Evolutionary conservation across 345 rosid genomes (phyloP).

Genomic region (Salix brachista): DNA sequence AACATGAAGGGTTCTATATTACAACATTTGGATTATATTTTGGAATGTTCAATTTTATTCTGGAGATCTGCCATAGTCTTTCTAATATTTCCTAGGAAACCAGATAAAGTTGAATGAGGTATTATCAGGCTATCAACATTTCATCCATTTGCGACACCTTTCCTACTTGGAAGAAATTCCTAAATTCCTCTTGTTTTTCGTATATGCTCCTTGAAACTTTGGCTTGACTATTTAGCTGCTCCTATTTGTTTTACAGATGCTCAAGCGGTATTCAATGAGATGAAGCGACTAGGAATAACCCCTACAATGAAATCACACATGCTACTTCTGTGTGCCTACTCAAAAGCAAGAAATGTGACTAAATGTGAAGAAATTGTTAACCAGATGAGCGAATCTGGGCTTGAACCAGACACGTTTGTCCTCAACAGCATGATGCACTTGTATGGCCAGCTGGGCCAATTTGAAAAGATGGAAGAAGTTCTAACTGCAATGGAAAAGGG

Average conservation of each 20-base stretch:
- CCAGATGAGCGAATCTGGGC: conserved; percentile 66
- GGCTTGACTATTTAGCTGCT: not conserved
- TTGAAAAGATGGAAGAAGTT: conserved; percentile 70
- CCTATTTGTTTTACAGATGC: conserved; percentile 47
- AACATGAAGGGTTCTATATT: too few relatives aligned
- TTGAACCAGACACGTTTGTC: conserved; percentile 73
- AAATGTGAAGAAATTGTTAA: conserved; percentile 70
- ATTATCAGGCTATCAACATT: too few relatives aligned
- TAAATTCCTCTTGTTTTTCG: too few relatives aligned
- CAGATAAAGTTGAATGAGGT: too few relatives aligned
- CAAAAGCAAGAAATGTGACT: conserved; percentile 55
- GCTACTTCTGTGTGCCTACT: conserved; percentile 82
- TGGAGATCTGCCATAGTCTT: too few relatives aligned
- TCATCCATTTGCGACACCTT: too few relatives aligned
- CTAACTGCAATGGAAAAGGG: conserved; percentile 58
- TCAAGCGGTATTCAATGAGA: conserved; percentile 66
- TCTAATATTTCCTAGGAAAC: too few relatives aligned
- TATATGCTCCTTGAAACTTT: not conserved
- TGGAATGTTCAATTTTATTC: too few relatives aligned
- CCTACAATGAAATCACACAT: conserved; percentile 96
- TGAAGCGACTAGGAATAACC: conserved; percentile 70
- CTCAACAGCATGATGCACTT: conserved; percentile 80
- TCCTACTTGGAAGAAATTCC: too few relatives aligned
- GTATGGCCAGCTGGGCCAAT: conserved; percentile 74
- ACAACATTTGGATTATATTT: too few relatives aligned